These are phyloP conservation scores for Claviceps arundinis DNA, from an alignment of 2,329 filamentous ascomycete species.

Conservation along the genomic window DNA sequence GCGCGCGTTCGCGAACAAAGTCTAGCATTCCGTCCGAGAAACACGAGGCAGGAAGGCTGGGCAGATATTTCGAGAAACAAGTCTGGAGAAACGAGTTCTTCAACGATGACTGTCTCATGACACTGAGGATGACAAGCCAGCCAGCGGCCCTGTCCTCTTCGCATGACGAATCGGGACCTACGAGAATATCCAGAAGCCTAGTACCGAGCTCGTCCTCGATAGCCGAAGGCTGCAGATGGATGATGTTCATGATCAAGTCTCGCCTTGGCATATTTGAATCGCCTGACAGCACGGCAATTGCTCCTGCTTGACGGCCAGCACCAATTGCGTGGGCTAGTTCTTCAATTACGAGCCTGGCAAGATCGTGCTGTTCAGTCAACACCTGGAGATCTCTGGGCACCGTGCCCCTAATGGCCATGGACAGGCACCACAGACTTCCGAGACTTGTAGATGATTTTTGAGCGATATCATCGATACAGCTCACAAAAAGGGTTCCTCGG, in stretches of 20 bases:
- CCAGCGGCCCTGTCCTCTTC: slow-evolving; percentile 49
- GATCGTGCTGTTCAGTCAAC: slow-evolving; percentile 47
- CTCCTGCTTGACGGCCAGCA: slow-evolving; percentile 20
- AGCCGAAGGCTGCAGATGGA: slow-evolving; percentile 46
- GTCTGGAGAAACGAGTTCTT: slow-evolving; percentile 42
- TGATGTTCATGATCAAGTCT: slow-evolving; percentile 43
- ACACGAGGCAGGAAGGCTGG: slow-evolving; percentile 39
- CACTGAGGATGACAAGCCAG: slow-evolving; percentile 52
- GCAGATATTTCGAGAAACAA: slow-evolving; percentile 44
- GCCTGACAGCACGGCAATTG: slow-evolving; percentile 32
- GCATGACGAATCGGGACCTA: slow-evolving; percentile 49
- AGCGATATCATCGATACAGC: slow-evolving; percentile 56
- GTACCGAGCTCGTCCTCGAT: slow-evolving; percentile 49
- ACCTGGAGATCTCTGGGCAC: slow-evolving; percentile 37
- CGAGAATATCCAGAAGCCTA: slow-evolving; percentile 58
- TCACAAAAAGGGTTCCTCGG: slow-evolving; percentile 48
- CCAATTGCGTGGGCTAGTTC: slow-evolving; percentile 46
- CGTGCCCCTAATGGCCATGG: slow-evolving; percentile 32
- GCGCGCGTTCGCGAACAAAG: slow-evolving; percentile 43
- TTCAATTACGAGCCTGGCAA: slow-evolving; percentile 48
- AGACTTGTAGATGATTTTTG: slow-evolving; percentile 49
- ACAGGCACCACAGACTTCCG: slow-evolving; percentile 59
- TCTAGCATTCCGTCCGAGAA: slow-evolving; percentile 50
- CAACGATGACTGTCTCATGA: slow-evolving; percentile 27
- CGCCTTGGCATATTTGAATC: slow-evolving; percentile 38